Percentiles rank a stretch among this genome's conserved stretches.
Conservation (phyloP, 768 basidiomycete genomes). For the Podaxis rugospora region DNA sequence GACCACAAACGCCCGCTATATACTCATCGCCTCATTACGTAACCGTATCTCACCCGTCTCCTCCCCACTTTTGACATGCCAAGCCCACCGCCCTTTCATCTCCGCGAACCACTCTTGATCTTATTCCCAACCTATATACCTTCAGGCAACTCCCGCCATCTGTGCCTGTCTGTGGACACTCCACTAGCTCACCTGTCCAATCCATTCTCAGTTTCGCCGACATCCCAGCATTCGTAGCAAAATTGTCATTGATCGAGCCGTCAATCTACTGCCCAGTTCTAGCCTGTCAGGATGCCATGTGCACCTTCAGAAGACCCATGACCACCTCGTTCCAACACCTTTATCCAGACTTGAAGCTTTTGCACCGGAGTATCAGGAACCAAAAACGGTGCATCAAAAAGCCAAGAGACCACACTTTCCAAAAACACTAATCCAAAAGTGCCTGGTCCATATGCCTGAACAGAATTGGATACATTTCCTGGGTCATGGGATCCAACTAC, state of each 20-base stretch:
- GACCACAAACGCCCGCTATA: not conserved
- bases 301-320: not conserved
- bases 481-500: not conserved
- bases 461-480: not conserved
- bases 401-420: not conserved
- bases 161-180: not conserved
- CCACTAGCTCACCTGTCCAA: not conserved
- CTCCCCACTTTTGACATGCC: slow-evolving; percentile 9
- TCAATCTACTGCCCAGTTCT: not conserved
- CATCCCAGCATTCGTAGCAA: not conserved
- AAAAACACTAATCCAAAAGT: not conserved
- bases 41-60: slow-evolving; percentile 9
- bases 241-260: not conserved
- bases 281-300: not conserved
- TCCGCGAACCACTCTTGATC: too few relatives aligned
- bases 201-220: not conserved
- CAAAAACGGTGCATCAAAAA: not conserved
- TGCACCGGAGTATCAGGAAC: not conserved
- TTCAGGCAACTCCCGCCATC: not conserved
- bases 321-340: not conserved
- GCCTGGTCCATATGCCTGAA: not conserved
- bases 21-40: slow-evolving; percentile 5
- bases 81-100: not conserved
- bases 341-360: not conserved
- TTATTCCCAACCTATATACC: not conserved